phyloP scores from a whole-genome alignment of 1,139 yeast genomes.

The Tardiomyces blankii region DNA sequence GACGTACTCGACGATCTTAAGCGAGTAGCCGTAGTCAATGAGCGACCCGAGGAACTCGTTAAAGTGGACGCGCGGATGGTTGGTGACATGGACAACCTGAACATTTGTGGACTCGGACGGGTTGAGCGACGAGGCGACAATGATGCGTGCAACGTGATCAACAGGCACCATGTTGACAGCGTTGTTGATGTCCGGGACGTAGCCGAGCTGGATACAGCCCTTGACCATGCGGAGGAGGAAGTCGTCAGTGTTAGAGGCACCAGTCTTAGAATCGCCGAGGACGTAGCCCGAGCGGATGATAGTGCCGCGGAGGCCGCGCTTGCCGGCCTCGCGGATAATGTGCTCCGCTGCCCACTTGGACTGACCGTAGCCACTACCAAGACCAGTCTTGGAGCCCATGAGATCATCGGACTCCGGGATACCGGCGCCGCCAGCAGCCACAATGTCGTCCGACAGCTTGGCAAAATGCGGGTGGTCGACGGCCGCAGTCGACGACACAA shows the following conservation, averaged over 20 bases:
- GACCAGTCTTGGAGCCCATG: slow-evolving; percentile 66
- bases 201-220: slow-evolving; percentile 84
- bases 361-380: slow-evolving; percentile 93
- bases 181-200: slow-evolving; percentile 75
- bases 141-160: slow-evolving; percentile 92
- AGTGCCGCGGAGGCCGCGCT: slow-evolving; percentile 73
- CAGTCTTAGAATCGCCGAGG: slow-evolving; percentile 73
- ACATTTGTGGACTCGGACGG: slow-evolving; percentile 39
- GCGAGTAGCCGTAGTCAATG: slow-evolving; percentile 59
- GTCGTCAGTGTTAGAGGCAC: slow-evolving; percentile 91
- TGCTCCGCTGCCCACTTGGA: slow-evolving; percentile 96
- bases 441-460: slow-evolving; percentile 59
- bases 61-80: slow-evolving; percentile 83
- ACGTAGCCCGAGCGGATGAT: slow-evolving; percentile 95
- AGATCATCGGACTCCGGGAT: slow-evolving; percentile 74
- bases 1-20: slow-evolving; percentile 53
- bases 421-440: slow-evolving; percentile 58
- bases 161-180: slow-evolving; percentile 96
- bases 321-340: slow-evolving; percentile 76
- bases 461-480: slow-evolving; percentile 77
- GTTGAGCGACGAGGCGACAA: slow-evolving; percentile 69
- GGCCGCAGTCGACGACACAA: slow-evolving; percentile 92
- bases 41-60: slow-evolving; percentile 61
- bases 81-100: slow-evolving; percentile 90
- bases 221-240: slow-evolving; percentile 88